These are phyloP conservation scores for Aspergillus fischeri DNA, from an alignment of 2,329 filamentous ascomycete genomes.

Conservation along the genomic window DNA sequence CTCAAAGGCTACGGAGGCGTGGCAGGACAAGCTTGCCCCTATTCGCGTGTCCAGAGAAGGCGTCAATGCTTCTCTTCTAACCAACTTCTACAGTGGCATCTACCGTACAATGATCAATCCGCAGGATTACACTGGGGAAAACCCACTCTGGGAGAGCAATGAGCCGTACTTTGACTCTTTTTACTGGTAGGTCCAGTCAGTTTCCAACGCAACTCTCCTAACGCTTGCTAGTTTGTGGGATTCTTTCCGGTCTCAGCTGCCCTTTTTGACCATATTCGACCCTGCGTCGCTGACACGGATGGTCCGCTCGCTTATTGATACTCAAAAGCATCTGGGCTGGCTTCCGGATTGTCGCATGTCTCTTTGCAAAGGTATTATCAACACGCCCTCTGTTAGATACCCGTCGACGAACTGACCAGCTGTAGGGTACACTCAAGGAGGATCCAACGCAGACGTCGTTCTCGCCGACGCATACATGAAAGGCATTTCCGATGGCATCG, in stretches of 20 bases:
- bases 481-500: slow-evolving; percentile 56
- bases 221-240: slow-evolving; percentile 56
- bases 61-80: slow-evolving; percentile 33
- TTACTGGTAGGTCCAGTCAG: slow-evolving; percentile 53
- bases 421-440: slow-evolving; percentile 65
- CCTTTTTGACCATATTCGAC: slow-evolving; percentile 65
- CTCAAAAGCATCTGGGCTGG: slow-evolving; percentile 65
- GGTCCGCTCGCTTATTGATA: slow-evolving; percentile 67
- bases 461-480: slow-evolving; percentile 67
- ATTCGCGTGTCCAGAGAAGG: slow-evolving; percentile 33
- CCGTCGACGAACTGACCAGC: neutral
- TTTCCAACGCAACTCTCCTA: slow-evolving; percentile 4
- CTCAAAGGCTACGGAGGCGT: slow-evolving; percentile 51
- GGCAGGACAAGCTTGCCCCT: slow-evolving; percentile 53
- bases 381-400: neutral
- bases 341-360: slow-evolving; percentile 72
- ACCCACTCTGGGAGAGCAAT: slow-evolving; percentile 59
- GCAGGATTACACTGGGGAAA: slow-evolving; percentile 70
- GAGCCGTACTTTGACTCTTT: slow-evolving; percentile 72
- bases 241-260: slow-evolving; percentile 63
- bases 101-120: slow-evolving; percentile 68
- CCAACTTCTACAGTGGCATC: slow-evolving; percentile 64
- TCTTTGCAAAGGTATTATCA: slow-evolving; percentile 51
- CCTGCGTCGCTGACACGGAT: slow-evolving; percentile 59
- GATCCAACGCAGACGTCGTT: slow-evolving; percentile 67